Conservation (phyloP, 768 basidiomycete species). For the Tricholoma sp. region DNA sequence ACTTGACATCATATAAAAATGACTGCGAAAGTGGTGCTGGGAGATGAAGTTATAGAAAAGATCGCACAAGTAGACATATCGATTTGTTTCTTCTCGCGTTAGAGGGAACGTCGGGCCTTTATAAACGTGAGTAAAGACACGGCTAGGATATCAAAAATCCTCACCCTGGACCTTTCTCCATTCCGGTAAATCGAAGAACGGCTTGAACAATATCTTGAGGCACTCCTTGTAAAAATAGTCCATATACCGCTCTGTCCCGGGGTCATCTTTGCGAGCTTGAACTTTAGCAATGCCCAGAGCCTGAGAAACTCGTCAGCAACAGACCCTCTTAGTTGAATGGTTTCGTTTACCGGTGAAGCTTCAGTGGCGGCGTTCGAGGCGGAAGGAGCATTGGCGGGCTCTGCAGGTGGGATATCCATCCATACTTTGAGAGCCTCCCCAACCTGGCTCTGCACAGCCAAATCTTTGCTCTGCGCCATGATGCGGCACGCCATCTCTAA, state of each 20-base stretch:
- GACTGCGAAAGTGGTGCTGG: conserved; percentile 89
- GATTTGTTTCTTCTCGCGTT: conserved; percentile 72
- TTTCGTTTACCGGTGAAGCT: conserved; percentile 21
- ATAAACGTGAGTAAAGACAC: background rate
- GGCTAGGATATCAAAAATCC: conserved; percentile 4
- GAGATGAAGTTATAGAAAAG: conserved; percentile 82
- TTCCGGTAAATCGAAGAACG: conserved; percentile 70
- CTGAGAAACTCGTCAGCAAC: conserved; percentile 18
- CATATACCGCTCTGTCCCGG: conserved; percentile 82
- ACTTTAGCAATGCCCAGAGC: conserved; percentile 34
- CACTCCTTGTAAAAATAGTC: conserved; percentile 92
- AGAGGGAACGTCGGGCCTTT: conserved; percentile 51
- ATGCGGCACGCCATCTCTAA: conserved; percentile 71
- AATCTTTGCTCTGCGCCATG: conserved; percentile 73
- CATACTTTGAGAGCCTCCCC: conserved; percentile 82
- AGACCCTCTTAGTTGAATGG: conserved; percentile 1
- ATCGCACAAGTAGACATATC: conserved; percentile 88
- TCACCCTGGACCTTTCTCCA: conserved; percentile 37
- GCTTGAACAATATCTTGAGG: conserved; percentile 73
- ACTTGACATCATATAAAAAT: conserved; percentile 83
- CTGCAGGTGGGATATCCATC: conserved; percentile 66
- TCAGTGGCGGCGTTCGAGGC: conserved; percentile 28
- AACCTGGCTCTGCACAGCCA: conserved; percentile 87
- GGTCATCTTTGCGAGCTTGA: conserved; percentile 69
- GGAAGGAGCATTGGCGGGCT: conserved; percentile 16